A percentile compares a stretch with the other conserved stretches of the same genome.
Conservation (phyloP, 2,329 filamentous ascomycete genomes). For the Scytalidium lignicola region DNA sequence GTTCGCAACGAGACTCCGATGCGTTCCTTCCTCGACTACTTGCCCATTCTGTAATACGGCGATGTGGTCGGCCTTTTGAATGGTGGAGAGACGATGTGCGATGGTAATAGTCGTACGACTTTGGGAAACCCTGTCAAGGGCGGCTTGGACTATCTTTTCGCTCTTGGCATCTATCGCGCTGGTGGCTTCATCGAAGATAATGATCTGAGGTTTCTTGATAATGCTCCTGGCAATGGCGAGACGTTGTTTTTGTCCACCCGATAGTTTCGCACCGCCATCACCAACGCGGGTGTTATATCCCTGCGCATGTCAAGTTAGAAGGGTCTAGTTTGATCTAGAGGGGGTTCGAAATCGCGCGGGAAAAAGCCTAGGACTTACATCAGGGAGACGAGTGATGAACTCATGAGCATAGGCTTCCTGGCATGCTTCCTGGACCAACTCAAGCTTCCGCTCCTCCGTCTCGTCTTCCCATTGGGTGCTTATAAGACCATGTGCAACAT, state of each 20-base stretch:
- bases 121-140: conserved; percentile 74
- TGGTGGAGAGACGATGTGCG: conserved; percentile 86
- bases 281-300: conserved; percentile 69
- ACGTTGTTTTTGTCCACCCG: conserved; percentile 81
- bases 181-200: conserved; percentile 92
- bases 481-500: conserved; percentile 25
- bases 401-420: conserved; percentile 53
- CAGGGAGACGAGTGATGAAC: conserved; percentile 49
- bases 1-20: conserved; percentile 66
- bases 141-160: conserved; percentile 87
- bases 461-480: conserved; percentile 21
- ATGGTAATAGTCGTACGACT: conserved; percentile 91
- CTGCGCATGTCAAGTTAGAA: conserved; percentile 31
- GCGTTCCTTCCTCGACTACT: conserved; percentile 84
- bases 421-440: conserved; percentile 40
- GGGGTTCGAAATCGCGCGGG: not conserved
- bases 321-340: too few species aligned
- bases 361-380: conserved; percentile 46
- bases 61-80: conserved; percentile 87
- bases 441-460: conserved; percentile 8
- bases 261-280: conserved; percentile 70
- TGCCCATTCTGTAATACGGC: conserved; percentile 77
- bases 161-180: conserved; percentile 91
- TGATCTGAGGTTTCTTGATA: conserved; percentile 86
- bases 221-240: conserved; percentile 86